phyloP scores from a whole-genome alignment of 2,329 filamentous ascomycete species.

The Fusarium cyanostomum region DNA sequence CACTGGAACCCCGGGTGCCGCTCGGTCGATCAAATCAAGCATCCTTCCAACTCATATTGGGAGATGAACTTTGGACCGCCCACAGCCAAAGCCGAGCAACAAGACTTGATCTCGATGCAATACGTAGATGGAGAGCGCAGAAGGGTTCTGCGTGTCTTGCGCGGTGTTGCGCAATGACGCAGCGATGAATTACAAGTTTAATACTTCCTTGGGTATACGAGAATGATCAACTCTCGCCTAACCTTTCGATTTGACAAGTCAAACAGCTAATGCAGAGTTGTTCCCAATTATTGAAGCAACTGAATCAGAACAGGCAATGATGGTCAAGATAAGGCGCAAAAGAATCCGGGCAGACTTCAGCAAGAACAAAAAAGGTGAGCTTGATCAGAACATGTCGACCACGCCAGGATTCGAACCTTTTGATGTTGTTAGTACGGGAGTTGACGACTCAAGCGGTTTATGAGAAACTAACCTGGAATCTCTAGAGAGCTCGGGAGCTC shows the following conservation, averaged over 20 bases:
- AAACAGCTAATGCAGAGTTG: not conserved
- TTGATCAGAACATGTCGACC: constrained; percentile 28
- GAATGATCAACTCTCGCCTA: not conserved
- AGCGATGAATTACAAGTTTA: not conserved
- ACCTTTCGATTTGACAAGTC: not conserved
- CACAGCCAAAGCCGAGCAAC: not conserved
- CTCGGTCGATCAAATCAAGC: constrained; percentile 40
- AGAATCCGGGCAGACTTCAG: not conserved
- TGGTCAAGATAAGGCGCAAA: not conserved
- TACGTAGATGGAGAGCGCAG: not conserved
- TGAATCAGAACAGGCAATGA: not conserved
- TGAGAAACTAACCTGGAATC: constrained; percentile 33
- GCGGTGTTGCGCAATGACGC: not conserved
- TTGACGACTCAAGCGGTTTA: not conserved
- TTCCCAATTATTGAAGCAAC: not conserved
- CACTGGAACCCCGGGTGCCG: constrained; percentile 53
- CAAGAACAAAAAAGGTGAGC: not conserved
- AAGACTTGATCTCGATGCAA: not conserved
- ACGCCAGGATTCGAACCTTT: constrained; percentile 41
- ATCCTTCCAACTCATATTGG: constrained; percentile 39
- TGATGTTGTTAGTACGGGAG: constrained; percentile 1
- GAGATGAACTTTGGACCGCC: not conserved
- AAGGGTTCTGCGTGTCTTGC: not conserved
- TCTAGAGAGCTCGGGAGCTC: constrained; percentile 28
- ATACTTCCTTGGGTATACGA: not conserved